Conservation (phyloP, 306 rosid genomes). For the Rosa chinensis region DNA sequence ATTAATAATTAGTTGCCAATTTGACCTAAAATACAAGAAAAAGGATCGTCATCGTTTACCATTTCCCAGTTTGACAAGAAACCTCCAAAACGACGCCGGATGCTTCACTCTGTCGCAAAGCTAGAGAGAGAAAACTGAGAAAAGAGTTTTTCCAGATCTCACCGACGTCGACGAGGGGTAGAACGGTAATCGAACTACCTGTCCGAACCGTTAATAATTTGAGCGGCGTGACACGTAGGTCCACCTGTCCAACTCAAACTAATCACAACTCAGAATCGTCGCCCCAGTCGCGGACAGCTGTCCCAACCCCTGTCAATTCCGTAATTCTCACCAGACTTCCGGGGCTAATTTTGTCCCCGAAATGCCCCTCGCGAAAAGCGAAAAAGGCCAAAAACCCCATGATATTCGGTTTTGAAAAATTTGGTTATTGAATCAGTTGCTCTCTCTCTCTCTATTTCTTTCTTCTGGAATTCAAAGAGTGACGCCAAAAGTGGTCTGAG, state of each 20-base stretch:
- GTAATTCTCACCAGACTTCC: constrained; percentile 3
- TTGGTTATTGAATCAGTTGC: neutral
- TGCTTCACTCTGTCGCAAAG: constrained; percentile 2
- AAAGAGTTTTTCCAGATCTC: neutral
- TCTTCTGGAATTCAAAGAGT: neutral
- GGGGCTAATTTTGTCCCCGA: neutral
- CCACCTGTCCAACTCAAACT: constrained; percentile 26
- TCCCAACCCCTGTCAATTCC: constrained; percentile 2
- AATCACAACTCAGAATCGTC: constrained; percentile 19
- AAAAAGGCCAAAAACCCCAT: neutral
- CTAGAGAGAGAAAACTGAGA: no score
- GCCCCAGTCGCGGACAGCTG: constrained; percentile 36
- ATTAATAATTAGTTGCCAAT: neutral
- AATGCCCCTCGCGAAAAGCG: neutral
- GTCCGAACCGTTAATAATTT: constrained; percentile 33
- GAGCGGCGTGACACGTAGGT: constrained; percentile 30
- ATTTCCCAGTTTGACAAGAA: neutral
- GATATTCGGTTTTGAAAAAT: neutral
- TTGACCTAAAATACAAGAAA: neutral
- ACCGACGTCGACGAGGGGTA: constrained; percentile 21
- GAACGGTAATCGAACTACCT: neutral
- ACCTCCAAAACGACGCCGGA: neutral
- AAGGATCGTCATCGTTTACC: neutral
- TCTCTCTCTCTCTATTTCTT: neutral
- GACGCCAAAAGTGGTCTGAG: neutral